Base-by-base conservation (phyloP, 345 rosid genomes). In the Litchi chinensis region DNA sequence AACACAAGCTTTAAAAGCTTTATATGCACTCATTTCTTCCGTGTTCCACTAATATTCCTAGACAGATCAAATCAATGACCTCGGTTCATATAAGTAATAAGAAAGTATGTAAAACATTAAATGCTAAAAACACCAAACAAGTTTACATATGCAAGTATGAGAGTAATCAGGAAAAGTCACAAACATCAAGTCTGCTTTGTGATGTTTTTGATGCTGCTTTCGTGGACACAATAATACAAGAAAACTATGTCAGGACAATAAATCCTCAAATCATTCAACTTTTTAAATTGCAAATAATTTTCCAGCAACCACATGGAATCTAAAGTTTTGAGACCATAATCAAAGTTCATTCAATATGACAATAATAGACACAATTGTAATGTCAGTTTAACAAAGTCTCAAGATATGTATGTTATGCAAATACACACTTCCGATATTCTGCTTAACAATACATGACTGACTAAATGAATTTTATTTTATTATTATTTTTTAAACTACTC, bases 1-100 rank as follows among this genome's bases (percentile, higher is more conserved):
- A 39, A 88, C 92, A 54, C 83, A 80, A 2, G 95, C 86, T 89
- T 90, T 90, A 76, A 91, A 93, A 63, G 93, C 93, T 78, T 92
- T 93, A 80, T 91, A 93, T 50, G 93, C 97, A 84, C 85, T 91
- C 97, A 91, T 89, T 65, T 84, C 60, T 73, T 56, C 59, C 57
- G 63, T 48, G 44, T 67, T 41, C 62, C n/a, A 65, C 79, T 50
- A 68, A 0, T 0, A 71, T 9, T 65, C 81, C 71, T 83, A 32
- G 19, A 22, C 65, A 56, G 62, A 54, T 0, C 24, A 77, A 70
- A 76, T 44, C 68, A 52, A 2, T 65, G 37, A n/a, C 21, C 19
- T 21, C 13, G 15, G 32, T 40, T 40, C 11, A 16, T 18, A 52
- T 28, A 24, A 39, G 43, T 11, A 6, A 11, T 7, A 8, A 9